Base-by-base conservation (phyloP, 2,329 filamentous ascomycete species). In the Apiospora aurea region DNA sequence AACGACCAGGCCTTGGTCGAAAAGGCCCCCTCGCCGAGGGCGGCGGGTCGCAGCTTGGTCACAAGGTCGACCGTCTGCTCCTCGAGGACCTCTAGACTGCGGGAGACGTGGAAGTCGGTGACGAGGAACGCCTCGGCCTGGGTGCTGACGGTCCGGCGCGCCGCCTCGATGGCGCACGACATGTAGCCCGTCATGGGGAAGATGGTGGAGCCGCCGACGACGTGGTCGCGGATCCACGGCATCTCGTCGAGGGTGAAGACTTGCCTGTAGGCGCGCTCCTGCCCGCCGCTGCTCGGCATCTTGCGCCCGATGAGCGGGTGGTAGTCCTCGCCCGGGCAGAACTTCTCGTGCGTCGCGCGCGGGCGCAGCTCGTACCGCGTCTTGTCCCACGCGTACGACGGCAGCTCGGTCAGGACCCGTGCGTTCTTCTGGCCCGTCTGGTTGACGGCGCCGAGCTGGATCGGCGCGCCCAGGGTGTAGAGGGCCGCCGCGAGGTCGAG, bases 401-500 rank as follows among this genome's bases (percentile, higher is more conserved):
- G 67, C 24, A 21, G 18, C 67, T 11, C 24, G 18, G 43, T 26
- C 18, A 18, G 67, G n/a, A 43, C 21, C 10, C 7, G 72, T 44
- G 66, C 73, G 47, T 2, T 21, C 26, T 13, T 46, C 13, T 69
- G 16, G 43, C 24, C 16, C n/a, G 41, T 47, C 4, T 43, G 29
- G 49, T 70, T 70, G 21, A 61, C 51, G 14, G 24, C 29, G 18
- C 76, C 77, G 72, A 78, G 79, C 70, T 79, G 49, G 0, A 80
- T 73, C 18, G 70, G 68, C 46, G 75, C 71, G 0, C 79, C 80
- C 53, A 75, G 75, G 26, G 77, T 71, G 71, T 78, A 81, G 11
- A 80, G 76, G 43, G 76, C 74, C 13, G 76, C 80, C n/a, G 79
- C 78, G 11, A 79, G 74, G 16, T 80, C 75, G 14, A 74, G 70